Percentiles rank a stretch among this genome's conserved stretches.
Evolutionary conservation across 1,284 basidiomycete species (phyloP).

Genomic region (Clitocybe nebularis): DNA sequence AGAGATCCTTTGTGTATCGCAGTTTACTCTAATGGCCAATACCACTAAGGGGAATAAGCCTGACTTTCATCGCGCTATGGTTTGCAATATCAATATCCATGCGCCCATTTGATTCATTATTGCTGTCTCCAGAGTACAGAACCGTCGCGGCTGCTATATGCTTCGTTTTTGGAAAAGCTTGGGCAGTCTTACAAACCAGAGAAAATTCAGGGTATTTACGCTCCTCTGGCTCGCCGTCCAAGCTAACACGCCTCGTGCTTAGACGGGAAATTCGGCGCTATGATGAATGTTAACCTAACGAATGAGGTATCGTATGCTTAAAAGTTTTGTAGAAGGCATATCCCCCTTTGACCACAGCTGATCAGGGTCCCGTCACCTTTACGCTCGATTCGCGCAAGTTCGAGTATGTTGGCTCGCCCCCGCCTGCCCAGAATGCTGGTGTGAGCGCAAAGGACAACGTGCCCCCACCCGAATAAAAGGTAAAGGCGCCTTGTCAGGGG

Average conservation of each 20-base stretch:
- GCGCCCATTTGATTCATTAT: too few species aligned
- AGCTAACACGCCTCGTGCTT: too few species aligned
- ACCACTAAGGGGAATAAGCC: constrained; percentile 85
- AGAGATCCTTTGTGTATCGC: constrained; percentile 86
- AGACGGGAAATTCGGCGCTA: constrained; percentile 92
- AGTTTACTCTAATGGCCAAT: constrained; percentile 88
- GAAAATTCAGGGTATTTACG: constrained; percentile 80
- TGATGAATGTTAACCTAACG: constrained; percentile 85
- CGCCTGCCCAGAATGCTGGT: constrained; percentile 13
- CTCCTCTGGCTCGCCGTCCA: too few species aligned
- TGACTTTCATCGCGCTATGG: constrained; percentile 91
- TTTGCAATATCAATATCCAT: constrained; percentile 40
- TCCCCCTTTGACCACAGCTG: not conserved
- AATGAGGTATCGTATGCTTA: constrained; percentile 71
- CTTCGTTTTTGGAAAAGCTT: constrained; percentile 67
- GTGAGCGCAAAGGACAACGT: constrained; percentile 7
- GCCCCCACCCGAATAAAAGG: constrained; percentile 4
- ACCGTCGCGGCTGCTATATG: constrained; percentile 68
- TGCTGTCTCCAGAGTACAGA: constrained; percentile 55
- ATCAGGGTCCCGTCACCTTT: constrained; percentile 79
- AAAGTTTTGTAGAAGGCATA: too few species aligned
- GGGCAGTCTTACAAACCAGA: constrained; percentile 61
- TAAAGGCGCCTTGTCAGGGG: not conserved
- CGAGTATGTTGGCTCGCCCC: constrained; percentile 29
- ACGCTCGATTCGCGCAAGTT: constrained; percentile 76